A percentile compares a stretch with the other conserved stretches of the same genome.
These are phyloP conservation scores for Diaporthe citrichinensis DNA, from an alignment of 2,329 filamentous ascomycete genomes.

Conservation along the genomic window DNA sequence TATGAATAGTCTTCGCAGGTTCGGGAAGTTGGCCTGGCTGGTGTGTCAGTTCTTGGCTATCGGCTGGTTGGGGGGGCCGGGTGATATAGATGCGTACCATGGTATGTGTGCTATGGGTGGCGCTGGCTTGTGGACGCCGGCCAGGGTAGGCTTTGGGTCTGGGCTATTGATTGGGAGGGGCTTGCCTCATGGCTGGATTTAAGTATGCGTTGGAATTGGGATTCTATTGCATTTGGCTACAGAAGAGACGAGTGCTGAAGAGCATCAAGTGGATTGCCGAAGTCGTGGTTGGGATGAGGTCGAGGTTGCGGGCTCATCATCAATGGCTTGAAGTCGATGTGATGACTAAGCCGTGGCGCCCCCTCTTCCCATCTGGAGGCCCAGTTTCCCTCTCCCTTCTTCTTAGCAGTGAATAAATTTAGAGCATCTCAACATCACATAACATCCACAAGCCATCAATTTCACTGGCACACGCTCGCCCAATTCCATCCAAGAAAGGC, in stretches of 20 bases:
- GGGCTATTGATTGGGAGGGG: neutral
- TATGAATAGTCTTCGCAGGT: constrained; percentile 41
- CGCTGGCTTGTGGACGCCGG: neutral
- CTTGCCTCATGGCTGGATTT: neutral
- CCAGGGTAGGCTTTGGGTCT: neutral
- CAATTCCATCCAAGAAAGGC: too few species aligned
- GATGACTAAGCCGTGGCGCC: neutral
- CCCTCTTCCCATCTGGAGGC: too few species aligned
- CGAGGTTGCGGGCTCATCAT: neutral
- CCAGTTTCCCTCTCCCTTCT: too few species aligned
- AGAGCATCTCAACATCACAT: too few species aligned
- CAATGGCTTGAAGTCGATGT: neutral
- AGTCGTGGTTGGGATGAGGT: neutral
- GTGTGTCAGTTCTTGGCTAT: neutral
- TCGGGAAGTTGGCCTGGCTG: constrained; percentile 41
- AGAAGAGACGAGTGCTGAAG: neutral
- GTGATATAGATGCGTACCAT: neutral
- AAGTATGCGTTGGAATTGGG: neutral
- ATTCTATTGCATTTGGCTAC: neutral
- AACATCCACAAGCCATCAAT: neutral
- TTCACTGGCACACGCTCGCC: too few species aligned
- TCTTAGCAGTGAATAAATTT: neutral
- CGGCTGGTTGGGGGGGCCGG: neutral
- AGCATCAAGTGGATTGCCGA: neutral
- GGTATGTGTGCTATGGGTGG: neutral